Evolutionary conservation across 208 protist genomes (phyloP), one percentile per base, ranked within the genome.

Genomic region (Trypanosoma melophagium): DNA sequence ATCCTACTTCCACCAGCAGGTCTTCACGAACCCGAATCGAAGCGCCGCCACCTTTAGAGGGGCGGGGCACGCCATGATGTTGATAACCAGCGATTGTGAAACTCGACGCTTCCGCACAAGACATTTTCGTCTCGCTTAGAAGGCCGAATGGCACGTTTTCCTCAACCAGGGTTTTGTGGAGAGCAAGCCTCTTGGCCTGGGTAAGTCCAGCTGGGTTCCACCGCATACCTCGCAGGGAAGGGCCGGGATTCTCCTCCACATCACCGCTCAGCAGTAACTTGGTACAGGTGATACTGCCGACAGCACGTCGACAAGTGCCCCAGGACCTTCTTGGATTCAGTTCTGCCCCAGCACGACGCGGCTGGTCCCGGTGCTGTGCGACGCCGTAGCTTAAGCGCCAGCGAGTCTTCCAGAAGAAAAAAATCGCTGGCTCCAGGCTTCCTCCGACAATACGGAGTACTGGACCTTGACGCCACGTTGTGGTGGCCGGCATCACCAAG

Each of bases 381-480:
- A 35, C 28, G 28, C 28, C 28, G 28, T 25, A 55, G 51, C 51
- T 16, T n/a, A 14, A 35, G 51, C 7, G 51, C 51, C 51, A 22
- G 4, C 10, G 21, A 4, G 28, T 28, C 38, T 28, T 62, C 41
- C 28, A 31, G 14, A 50, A 51, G 58, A 28, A 22, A 22, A 35
- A 38, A 3, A n/a, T 62, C 49, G 58, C 58, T 35, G 58, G 58
- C 58, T 12, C 58, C 51, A 51, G 58, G 58, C 41, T 62, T 62
- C 41, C 58, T 40, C 28, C 58, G 58, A 4, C 17, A 14, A 62
- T 16, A 24, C 58, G 38, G n/a, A 40, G 58, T 50, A 62, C 58
- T 51, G 38, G 58, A 42, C 58, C 41, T 24, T 62, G 58, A 40
- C 19, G 12, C 58, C 58, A 62, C 58, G 31, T 50, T 62, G 58